Evolutionary conservation across 257 asterid species (phyloP).

Genomic region (Jaltomata sinuosa): DNA sequence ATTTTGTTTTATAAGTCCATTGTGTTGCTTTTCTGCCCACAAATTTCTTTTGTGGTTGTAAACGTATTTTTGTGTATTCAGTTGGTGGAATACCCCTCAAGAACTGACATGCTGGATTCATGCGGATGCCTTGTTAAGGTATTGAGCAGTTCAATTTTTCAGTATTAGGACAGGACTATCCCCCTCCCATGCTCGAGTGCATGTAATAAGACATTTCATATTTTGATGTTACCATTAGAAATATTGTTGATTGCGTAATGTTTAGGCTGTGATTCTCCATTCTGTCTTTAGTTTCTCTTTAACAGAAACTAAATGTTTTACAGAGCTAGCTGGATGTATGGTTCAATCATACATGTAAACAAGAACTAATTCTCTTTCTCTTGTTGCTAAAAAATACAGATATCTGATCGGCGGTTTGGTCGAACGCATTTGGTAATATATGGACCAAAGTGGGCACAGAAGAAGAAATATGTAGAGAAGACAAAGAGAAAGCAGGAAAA

Average conservation of each 20-base stretch:
- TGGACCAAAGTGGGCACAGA: slow-evolving; percentile 93
- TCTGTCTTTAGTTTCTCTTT: neutral
- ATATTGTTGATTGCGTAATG: neutral
- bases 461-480: slow-evolving; percentile 37
- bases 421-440: slow-evolving; percentile 89
- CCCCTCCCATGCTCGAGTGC: neutral
- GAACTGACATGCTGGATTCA: slow-evolving; percentile 79
- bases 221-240: neutral
- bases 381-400: slow-evolving; percentile 30
- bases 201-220: neutral
- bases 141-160: slow-evolving; percentile 1
- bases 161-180: neutral
- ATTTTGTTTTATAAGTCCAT: neutral
- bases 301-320: neutral
- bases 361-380: neutral
- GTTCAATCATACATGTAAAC: neutral
- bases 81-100: slow-evolving; percentile 87
- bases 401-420: slow-evolving; percentile 96
- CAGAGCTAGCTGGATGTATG: neutral
- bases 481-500: neutral
- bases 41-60: neutral
- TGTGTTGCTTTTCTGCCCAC: slow-evolving; percentile 5
- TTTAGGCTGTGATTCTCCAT: neutral
- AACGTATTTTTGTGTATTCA: slow-evolving; percentile 9
- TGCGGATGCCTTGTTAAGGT: slow-evolving; percentile 76